Evolutionary conservation across 345 rosid species (phyloP).

Genomic region (Mallotus nudiflorus): DNA sequence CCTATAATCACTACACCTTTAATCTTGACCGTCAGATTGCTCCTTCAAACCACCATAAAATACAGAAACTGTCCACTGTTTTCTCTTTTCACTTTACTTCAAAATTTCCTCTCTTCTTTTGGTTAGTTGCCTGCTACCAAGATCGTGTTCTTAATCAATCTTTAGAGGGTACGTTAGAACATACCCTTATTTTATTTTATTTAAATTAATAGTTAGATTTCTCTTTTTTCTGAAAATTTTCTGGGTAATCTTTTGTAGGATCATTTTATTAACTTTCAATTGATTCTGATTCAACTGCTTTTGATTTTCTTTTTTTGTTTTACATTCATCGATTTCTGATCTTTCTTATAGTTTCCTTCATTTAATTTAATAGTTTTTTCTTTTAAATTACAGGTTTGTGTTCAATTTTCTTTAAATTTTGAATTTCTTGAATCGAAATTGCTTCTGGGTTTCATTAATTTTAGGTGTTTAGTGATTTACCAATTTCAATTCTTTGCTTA

Average conservation of each 20-base stretch:
- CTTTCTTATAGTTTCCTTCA: background rate
- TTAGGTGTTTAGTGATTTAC: background rate
- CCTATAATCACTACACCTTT: background rate
- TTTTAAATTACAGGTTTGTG: background rate
- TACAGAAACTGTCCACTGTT: no score
- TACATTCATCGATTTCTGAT: background rate
- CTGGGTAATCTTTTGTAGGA: background rate
- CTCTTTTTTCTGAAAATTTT: background rate
- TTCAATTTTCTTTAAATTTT: conserved; percentile 2
- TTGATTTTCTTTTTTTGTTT: background rate
- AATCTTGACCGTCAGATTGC: background rate
- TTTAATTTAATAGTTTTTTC: background rate
- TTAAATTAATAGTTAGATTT: background rate
- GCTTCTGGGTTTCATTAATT: conserved; percentile 9
- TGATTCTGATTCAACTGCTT: background rate
- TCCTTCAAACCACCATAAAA: background rate
- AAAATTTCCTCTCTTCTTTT: background rate
- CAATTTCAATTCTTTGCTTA: conserved; percentile 1
- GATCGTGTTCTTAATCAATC: conserved; percentile 1
- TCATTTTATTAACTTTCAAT: background rate
- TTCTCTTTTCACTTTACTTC: no score
- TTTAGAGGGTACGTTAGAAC: background rate
- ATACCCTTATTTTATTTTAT: background rate
- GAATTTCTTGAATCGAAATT: conserved; percentile 2
- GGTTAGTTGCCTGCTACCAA: background rate